A percentile compares a stretch with the other conserved stretches of the same genome.
Evolutionary conservation across 129 eudicot species (phyloP).

Genomic region (Logfia minima): DNA sequence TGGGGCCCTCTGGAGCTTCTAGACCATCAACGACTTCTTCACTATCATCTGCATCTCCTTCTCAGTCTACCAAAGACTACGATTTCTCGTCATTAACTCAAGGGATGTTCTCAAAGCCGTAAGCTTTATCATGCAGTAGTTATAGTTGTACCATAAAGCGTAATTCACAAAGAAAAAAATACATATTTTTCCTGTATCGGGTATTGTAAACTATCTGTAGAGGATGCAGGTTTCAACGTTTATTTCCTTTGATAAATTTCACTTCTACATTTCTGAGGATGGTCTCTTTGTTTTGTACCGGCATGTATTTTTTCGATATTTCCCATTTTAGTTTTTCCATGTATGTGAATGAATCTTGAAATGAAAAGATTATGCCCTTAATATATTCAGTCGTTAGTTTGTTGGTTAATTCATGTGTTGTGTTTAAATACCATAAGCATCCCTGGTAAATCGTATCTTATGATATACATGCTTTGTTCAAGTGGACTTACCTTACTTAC

Average conservation of each 20-base stretch:
- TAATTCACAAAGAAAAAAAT: conserved; percentile 32
- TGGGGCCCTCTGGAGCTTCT: conserved; percentile 42
- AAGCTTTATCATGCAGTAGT: conserved; percentile 23
- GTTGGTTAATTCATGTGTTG: background rate
- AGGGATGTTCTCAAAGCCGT: conserved; percentile 85
- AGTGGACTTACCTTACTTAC: background rate
- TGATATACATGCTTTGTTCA: too few species aligned
- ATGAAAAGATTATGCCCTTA: background rate
- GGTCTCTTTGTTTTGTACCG: conserved; percentile 14
- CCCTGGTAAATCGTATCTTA: too few species aligned
- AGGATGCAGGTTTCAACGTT: conserved; percentile 41
- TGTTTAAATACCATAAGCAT: background rate
- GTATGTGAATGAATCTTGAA: conserved; percentile 18
- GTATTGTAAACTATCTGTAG: conserved; percentile 65
- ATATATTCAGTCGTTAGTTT: background rate
- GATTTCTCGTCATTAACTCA: conserved; percentile 97
- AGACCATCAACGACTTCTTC: conserved; percentile 47
- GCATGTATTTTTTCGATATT: background rate
- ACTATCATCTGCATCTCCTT: conserved; percentile 49
- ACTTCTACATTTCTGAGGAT: conserved; percentile 21
- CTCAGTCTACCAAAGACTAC: conserved; percentile 68
- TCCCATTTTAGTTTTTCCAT: conserved; percentile 2
- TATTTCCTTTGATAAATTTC: conserved; percentile 21
- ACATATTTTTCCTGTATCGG: conserved; percentile 31
- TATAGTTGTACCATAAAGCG: conserved; percentile 34